Percentiles rank a stretch among this genome's conserved stretches.
Evolutionary conservation across 805 yeast genomes (phyloP).

Genomic region (Monosporozyma aquatica): DNA sequence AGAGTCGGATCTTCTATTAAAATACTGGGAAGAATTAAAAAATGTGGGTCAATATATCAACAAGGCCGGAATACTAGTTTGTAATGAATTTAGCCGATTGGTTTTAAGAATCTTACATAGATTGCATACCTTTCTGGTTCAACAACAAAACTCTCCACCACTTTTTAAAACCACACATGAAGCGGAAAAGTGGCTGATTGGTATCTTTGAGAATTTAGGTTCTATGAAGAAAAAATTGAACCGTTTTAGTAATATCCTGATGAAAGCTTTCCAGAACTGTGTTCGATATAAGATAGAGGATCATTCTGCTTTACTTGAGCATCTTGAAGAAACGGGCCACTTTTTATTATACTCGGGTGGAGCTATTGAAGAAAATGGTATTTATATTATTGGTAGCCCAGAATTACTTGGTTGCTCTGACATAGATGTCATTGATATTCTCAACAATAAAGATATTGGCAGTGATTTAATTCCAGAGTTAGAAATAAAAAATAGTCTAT

Average conservation of each 20-base stretch:
- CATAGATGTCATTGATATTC: constrained; percentile 36
- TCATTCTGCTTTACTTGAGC: constrained; percentile 43
- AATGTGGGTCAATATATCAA: constrained; percentile 71
- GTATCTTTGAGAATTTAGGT: constrained; percentile 62
- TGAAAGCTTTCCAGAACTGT: constrained; percentile 66
- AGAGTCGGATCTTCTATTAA: constrained; percentile 83
- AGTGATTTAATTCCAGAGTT: constrained; percentile 35
- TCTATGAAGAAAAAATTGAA: constrained; percentile 72
- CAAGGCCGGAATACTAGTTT: constrained; percentile 72
- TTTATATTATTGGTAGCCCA: constrained; percentile 68
- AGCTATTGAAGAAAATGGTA: constrained; percentile 60
- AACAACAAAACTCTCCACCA: constrained; percentile 61
- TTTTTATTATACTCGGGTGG: constrained; percentile 65
- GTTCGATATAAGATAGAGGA: constrained; percentile 49
- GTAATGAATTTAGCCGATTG: constrained; percentile 61
- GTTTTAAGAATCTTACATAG: constrained; percentile 61
- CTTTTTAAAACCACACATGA: constrained; percentile 31
- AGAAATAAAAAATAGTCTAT: constrained; percentile 24
- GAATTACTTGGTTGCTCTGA: constrained; percentile 33
- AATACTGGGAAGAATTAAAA: constrained; percentile 69
- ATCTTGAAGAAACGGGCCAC: constrained; percentile 59
- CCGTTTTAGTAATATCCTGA: constrained; percentile 61
- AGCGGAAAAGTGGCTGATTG: constrained; percentile 56
- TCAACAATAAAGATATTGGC: constrained; percentile 44
- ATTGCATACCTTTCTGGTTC: constrained; percentile 57